Percentiles rank a stretch among this genome's conserved stretches.
Conservation (phyloP, 768 basidiomycete species). For the Coprinopsis strossmayeri region DNA sequence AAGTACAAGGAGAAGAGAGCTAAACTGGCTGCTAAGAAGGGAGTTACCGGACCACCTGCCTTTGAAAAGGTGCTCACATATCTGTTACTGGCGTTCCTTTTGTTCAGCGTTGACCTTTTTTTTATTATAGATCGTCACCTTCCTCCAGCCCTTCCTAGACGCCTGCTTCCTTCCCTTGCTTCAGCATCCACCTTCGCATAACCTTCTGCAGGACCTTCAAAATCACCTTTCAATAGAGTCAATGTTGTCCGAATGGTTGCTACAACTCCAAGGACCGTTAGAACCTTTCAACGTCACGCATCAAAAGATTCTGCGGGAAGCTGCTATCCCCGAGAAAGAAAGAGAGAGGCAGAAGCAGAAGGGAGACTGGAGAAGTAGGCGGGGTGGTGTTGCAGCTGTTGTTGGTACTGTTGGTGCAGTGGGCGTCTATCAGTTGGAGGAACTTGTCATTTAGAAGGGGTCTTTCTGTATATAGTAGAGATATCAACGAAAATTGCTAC, state of each 20-base stretch:
- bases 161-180: constrained; percentile 64
- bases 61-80: constrained; percentile 30
- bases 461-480: background rate
- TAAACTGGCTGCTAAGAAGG: constrained; percentile 12
- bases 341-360: constrained; percentile 26
- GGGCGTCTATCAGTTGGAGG: constrained; percentile 68
- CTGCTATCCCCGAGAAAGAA: constrained; percentile 23
- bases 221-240: constrained; percentile 53
- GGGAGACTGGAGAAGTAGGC: constrained; percentile 46
- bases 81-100: too few relatives aligned
- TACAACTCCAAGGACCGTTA: constrained; percentile 52
- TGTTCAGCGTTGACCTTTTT: background rate
- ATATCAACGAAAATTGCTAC: too few relatives aligned
- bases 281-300: constrained; percentile 59
- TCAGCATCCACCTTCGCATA: constrained; percentile 55
- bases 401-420: constrained; percentile 37
- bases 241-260: constrained; percentile 38
- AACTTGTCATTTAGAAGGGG: constrained; percentile 44
- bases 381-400: constrained; percentile 47
- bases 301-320: constrained; percentile 38
- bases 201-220: constrained; percentile 41
- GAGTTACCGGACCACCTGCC: constrained; percentile 29
- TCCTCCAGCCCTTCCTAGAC: constrained; percentile 65
- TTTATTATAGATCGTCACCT: constrained; percentile 40
- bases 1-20: constrained; percentile 19